Evolutionary conservation across 1,284 basidiomycete species (phyloP).

Genomic region (Moesziomyces sp.): DNA sequence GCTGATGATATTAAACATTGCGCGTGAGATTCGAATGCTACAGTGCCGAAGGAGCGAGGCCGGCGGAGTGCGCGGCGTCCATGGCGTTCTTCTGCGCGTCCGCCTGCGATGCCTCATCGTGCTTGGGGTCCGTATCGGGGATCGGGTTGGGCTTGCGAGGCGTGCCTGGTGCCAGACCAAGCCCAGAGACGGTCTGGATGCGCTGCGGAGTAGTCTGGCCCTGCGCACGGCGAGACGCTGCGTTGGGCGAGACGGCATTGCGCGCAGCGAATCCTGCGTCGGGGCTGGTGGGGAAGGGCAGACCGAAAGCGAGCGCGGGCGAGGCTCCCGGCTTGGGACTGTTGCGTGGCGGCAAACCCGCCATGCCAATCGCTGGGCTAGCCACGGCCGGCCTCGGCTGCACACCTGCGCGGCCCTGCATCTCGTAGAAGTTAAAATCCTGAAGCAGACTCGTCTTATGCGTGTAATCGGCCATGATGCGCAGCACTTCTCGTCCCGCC

Average conservation of each 20-base stretch:
- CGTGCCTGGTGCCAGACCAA: conserved; percentile 20
- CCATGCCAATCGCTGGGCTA: conserved; percentile 19
- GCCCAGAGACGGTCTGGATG: conserved; percentile 11
- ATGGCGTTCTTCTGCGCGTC: conserved; percentile 2
- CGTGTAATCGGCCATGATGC: conserved; percentile 56
- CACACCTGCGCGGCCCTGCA: conserved; percentile 28
- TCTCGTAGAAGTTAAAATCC: conserved; percentile 57
- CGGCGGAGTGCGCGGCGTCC: conserved; percentile 25
- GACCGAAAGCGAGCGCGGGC: conserved; percentile 17
- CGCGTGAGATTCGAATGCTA: not conserved
- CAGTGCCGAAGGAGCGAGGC: conserved; percentile 30
- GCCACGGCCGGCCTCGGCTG: not conserved
- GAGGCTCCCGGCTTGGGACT: conserved; percentile 21
- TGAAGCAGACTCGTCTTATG: conserved; percentile 53
- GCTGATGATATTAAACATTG: not conserved
- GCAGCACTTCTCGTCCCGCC: conserved; percentile 53
- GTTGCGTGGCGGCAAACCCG: conserved; percentile 18
- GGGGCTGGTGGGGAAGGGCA: conserved; percentile 12
- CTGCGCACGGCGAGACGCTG: conserved; percentile 12
- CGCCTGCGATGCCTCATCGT: not conserved
- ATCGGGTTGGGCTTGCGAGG: conserved; percentile 7
- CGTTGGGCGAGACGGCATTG: conserved; percentile 14
- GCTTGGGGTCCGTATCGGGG: not conserved
- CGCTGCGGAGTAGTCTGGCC: conserved; percentile 10
- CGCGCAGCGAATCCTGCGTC: not conserved